Evolutionary conservation across 208 protist genomes (phyloP).

Genomic region (Trypanosoma mega): DNA sequence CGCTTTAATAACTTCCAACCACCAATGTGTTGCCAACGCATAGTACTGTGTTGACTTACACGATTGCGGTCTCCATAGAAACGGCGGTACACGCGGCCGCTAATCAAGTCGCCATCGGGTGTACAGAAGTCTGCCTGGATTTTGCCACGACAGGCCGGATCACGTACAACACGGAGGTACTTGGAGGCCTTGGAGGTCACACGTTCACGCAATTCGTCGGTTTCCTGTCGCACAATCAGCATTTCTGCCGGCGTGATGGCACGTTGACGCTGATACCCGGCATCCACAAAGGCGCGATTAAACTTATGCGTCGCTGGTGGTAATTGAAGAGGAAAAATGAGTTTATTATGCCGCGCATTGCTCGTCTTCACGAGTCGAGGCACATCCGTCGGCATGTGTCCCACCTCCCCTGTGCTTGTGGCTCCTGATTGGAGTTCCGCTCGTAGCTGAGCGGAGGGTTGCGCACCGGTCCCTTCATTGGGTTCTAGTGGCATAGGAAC

Average conservation of each 20-base stretch:
- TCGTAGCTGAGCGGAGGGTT: constrained; percentile 7
- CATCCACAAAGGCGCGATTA: constrained; percentile 84
- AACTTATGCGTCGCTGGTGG: constrained; percentile 77
- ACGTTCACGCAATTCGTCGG: constrained; percentile 54
- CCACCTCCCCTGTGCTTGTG: constrained; percentile 50
- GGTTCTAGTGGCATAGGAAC: constrained; percentile 31
- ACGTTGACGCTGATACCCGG: constrained; percentile 77
- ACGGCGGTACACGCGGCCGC: constrained; percentile 75
- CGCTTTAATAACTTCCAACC: constrained; percentile 84
- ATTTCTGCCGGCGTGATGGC: constrained; percentile 81
- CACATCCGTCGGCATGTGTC: constrained; percentile 65
- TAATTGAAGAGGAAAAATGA: constrained; percentile 74
- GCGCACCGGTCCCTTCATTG: not conserved
- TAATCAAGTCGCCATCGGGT: constrained; percentile 70
- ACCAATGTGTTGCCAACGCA: constrained; percentile 90
- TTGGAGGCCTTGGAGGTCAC: constrained; percentile 42
- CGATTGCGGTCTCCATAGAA: constrained; percentile 81
- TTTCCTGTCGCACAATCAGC: constrained; percentile 79
- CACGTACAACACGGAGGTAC: constrained; percentile 76
- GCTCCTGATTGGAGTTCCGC: constrained; percentile 27
- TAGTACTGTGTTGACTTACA: constrained; percentile 55
- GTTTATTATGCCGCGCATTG: constrained; percentile 55
- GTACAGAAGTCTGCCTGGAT: constrained; percentile 83
- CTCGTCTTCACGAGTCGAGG: constrained; percentile 60
- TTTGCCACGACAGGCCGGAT: constrained; percentile 79